Base-by-base conservation (phyloP, 2,329 filamentous ascomycete genomes). In the Monilinia laxa region DNA sequence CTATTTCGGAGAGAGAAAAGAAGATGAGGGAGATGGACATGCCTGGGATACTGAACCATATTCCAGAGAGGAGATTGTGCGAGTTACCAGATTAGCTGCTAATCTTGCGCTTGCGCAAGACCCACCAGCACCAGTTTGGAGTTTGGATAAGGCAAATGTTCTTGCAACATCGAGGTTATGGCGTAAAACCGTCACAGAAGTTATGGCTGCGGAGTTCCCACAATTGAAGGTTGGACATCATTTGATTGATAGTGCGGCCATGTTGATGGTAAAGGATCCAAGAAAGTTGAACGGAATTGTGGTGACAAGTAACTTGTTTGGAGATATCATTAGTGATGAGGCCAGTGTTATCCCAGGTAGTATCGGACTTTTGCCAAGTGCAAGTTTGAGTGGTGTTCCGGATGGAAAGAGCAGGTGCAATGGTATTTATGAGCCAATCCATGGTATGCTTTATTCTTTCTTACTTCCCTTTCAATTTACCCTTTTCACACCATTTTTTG, bases 371-470 rank as follows among this genome's bases (percentile, higher is more conserved):
- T 81, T 97, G 72, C 94, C 94, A 35, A 94, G 90, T 77, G 94
- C 94, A 16, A 95, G 90, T 79, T 81, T 98, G 77, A 90, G 89
- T 71, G 92, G 91, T 52, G 87, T 96, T 68, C 94, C 94, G 0
- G 92, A 96, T 78, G 91, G 91, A 65, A 91, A 92, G 83, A 85
- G 83, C 74, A 89, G 86, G 78, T 92, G 93, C 76, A 97, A 96
- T 77, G 94, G 93, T 73, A 97, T 98, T 75, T 99, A 97, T 78
- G 94, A 98, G 84, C 94, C 94, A 35, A 98, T 99, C 74, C 94
- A 99, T 79, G 93, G 92, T 92, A 82, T 68, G 81, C 67, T 35
- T 4, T 42, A 47, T n/a, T 49, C 20, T 65, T 23, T 28, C 6
- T 64, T 11, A 3, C 23, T 51, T 1, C 20, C 28, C 31, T 18